phyloP scores from a whole-genome alignment of 768 basidiomycete species.

The Calocera viscosa region DNA sequence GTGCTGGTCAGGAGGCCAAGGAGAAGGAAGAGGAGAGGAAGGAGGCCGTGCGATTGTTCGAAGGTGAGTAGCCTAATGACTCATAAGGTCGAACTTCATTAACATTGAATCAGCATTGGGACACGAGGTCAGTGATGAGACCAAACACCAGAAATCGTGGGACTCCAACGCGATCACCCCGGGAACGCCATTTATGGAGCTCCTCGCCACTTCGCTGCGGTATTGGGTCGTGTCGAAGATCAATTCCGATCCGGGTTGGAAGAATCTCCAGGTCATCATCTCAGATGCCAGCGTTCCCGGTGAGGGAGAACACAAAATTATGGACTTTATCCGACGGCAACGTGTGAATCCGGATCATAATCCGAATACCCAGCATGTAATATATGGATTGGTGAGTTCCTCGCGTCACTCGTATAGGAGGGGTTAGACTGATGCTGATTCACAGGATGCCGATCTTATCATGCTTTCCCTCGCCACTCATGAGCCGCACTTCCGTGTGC shows the following conservation, averaged over 20 bases:
- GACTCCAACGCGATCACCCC: slow-evolving; percentile 99
- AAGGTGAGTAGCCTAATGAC: slow-evolving; percentile 41
- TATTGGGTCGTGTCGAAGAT: slow-evolving; percentile 97
- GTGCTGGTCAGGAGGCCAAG: slow-evolving; percentile 85
- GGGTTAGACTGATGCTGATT: background rate
- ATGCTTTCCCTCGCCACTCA: slow-evolving; percentile 98
- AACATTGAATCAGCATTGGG: slow-evolving; percentile 62
- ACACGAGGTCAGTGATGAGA: slow-evolving; percentile 60
- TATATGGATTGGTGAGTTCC: slow-evolving; percentile 77
- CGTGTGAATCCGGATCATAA: slow-evolving; percentile 79
- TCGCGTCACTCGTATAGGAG: slow-evolving; percentile 4
- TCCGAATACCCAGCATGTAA: slow-evolving; percentile 90
- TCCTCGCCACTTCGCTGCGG: slow-evolving; percentile 72
- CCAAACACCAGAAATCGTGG: slow-evolving; percentile 77
- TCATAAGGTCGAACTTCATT: background rate
- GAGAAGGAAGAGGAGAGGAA: slow-evolving; percentile 81
- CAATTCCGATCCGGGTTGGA: slow-evolving; percentile 93
- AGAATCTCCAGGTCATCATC: slow-evolving; percentile 85
- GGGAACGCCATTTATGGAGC: slow-evolving; percentile 88
- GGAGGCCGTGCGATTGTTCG: slow-evolving; percentile 73
- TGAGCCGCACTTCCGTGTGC: slow-evolving; percentile 93
- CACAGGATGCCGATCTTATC: slow-evolving; percentile 93
- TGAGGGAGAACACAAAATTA: slow-evolving; percentile 99
- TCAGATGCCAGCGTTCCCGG: slow-evolving; percentile 96
- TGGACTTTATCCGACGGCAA: slow-evolving; percentile 93